Conservation (phyloP, 108 stramenopile species). For the Aureococcus anophagefferens region DNA sequence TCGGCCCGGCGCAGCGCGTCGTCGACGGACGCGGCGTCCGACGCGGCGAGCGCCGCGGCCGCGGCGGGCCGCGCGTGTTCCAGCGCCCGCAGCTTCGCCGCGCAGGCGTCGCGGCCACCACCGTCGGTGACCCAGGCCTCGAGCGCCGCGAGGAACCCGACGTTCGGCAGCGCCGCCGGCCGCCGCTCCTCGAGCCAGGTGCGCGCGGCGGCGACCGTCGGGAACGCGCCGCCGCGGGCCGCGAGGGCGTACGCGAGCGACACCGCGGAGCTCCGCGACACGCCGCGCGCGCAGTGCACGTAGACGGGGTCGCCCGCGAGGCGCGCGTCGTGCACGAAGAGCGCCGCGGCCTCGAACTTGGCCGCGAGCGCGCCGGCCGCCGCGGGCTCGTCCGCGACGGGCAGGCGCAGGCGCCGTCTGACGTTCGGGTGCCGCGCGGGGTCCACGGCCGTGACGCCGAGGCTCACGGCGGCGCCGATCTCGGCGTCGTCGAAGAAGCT, state of each 20-base stretch:
- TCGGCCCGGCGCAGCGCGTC: no score
- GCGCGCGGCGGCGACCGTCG: not conserved
- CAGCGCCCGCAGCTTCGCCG: no score
- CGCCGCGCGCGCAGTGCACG: not conserved
- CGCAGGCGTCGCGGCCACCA: no score
- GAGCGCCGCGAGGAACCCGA: not conserved
- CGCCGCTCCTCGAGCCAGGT: not conserved
- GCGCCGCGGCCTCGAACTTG: not conserved
- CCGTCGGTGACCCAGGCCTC: not conserved
- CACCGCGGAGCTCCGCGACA: not conserved
- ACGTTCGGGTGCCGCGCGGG: not conserved
- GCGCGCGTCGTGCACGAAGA: not conserved
- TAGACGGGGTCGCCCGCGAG: not conserved
- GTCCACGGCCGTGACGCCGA: not conserved
- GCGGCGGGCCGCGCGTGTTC: no score
- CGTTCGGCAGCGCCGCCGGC: not conserved
- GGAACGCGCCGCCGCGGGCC: not conserved
- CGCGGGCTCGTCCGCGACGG: not conserved
- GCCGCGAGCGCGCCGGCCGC: not conserved
- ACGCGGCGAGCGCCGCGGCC: no score
- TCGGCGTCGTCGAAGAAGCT: not conserved
- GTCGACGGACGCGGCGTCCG: no score
- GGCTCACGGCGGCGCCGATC: not conserved
- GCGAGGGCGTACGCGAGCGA: not conserved
- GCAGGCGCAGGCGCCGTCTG: not conserved